Base-by-base conservation (phyloP, 108 stramenopile genomes). In the Pseudonitzschia multistriata region DNA sequence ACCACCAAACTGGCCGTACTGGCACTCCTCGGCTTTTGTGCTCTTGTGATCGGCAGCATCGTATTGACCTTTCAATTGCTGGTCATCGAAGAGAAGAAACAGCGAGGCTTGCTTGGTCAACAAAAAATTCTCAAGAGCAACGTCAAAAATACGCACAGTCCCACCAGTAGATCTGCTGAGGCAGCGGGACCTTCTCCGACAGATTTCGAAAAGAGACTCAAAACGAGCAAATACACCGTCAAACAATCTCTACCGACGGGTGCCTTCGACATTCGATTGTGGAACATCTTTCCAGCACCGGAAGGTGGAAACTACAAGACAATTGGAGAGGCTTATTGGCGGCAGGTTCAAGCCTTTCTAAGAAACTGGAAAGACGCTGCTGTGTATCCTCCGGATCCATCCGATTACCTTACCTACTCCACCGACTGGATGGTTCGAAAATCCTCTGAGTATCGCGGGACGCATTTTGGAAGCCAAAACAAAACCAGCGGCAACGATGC, bases 301-400 rank as follows among this genome's bases (percentile, higher is more conserved):
- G 55, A 78, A 14, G 66, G 62, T 33, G 33, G 29, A n/a, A 35
- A 36, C 25, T 66, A 0, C 29, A 60, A 72, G 35, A 72, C 66
- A 0, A 31, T 62, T 1, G 75, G 60, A 45, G 40, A 81, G 29
- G 76, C 75, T n/a, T 81, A 77, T 70, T 81, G 81, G 81, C 40
- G 63, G 30, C 81, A 77, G 56, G 76, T 62, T 0, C 29, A 40
- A 10, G 10, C 65, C 5, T 70, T 30, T 47, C 57, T 81, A 42
- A 68, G 66, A 49, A 47, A 78, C 52, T 80, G 79, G 79, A 59
- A 59, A 29, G 79, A 80, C 74, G 76, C 62, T 17, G 42, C 63
- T 22, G 57, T 27, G 8, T 77, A 37, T 36, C 33, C 47, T 22
- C 33, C 36, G 34, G 67, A 57, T 35, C 50, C 30, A 1, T 31